phyloP scores from a whole-genome alignment of 2,329 filamentous ascomycete genomes.

The Ascochyta lentis region DNA sequence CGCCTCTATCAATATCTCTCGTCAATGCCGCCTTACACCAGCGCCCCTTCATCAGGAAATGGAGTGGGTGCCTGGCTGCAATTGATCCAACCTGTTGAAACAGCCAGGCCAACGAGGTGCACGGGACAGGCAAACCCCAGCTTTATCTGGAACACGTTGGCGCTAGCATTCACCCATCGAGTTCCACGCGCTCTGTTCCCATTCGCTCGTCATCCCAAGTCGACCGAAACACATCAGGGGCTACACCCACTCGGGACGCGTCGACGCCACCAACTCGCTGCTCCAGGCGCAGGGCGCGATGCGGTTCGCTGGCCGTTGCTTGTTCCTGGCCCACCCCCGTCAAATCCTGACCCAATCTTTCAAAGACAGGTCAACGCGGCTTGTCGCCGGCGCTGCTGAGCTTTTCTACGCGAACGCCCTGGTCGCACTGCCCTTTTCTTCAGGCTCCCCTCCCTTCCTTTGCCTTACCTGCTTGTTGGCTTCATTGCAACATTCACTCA shows the following conservation, averaged over 20 bases:
- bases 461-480: conserved; percentile 33
- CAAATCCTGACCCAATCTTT: conserved; percentile 34
- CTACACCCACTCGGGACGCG: conserved; percentile 22
- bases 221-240: conserved; percentile 22
- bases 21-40: conserved; percentile 26
- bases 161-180: conserved; percentile 20
- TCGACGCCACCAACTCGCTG: conserved; percentile 9
- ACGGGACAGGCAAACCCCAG: conserved; percentile 26
- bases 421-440: conserved; percentile 30
- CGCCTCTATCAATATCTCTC: conserved; percentile 3
- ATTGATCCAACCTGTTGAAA: conserved; percentile 29
- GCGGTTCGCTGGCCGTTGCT: conserved; percentile 27
- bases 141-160: conserved; percentile 37
- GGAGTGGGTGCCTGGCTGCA: conserved; percentile 15
- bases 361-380: conserved; percentile 35
- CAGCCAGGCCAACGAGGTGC: conserved; percentile 23
- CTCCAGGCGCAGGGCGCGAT: conserved; percentile 13
- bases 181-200: conserved; percentile 11
- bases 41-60: conserved; percentile 19
- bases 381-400: conserved; percentile 21
- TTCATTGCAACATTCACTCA: conserved; percentile 34
- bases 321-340: conserved; percentile 30
- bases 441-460: conserved; percentile 36
- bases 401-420: conserved; percentile 20
- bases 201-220: conserved; percentile 21